Percentiles rank a stretch among this genome's conserved stretches.
Evolutionary conservation across 169 alveolate species (phyloP).

Genomic region (Plasmodium gallinaceum): DNA sequence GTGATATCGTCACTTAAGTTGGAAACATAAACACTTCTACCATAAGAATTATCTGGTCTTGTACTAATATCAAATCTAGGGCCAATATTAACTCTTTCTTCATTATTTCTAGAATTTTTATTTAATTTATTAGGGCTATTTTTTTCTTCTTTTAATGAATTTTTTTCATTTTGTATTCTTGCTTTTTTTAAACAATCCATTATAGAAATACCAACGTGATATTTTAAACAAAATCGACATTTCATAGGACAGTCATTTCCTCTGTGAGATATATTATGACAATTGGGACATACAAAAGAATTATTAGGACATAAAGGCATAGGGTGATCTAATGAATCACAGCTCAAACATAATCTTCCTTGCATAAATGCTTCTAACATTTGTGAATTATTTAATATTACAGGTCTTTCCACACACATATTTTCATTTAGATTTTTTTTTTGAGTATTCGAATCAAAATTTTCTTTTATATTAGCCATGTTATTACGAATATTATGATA

Average conservation of each 20-base stretch:
- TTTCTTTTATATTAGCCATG: constrained; percentile 18
- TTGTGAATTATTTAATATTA: constrained; percentile 68
- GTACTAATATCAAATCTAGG: constrained; percentile 75
- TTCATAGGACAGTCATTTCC: constrained; percentile 80
- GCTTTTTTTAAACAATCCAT: constrained; percentile 77
- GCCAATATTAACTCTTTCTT: constrained; percentile 44
- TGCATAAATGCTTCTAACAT: constrained; percentile 77
- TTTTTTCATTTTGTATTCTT: constrained; percentile 68
- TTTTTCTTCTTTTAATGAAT: constrained; percentile 28
- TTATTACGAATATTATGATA: constrained; percentile 5
- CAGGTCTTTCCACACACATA: constrained; percentile 67
- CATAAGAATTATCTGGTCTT: constrained; percentile 75
- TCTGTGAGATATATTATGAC: constrained; percentile 83
- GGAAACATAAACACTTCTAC: constrained; percentile 75
- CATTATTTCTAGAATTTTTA: constrained; percentile 22
- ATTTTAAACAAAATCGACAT: constrained; percentile 70
- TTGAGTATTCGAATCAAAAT: neutral
- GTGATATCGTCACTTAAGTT: constrained; percentile 72
- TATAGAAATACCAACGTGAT: constrained; percentile 57
- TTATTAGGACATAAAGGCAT: constrained; percentile 84
- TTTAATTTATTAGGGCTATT: constrained; percentile 11
- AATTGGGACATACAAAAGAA: constrained; percentile 85
- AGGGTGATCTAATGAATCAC: constrained; percentile 83
- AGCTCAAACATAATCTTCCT: constrained; percentile 84
- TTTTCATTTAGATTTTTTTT: constrained; percentile 25